A percentile compares a stretch with the other conserved stretches of the same genome.
Evolutionary conservation across 1,139 yeast species (phyloP).

Genomic region (Sugiyamaella japonica): DNA sequence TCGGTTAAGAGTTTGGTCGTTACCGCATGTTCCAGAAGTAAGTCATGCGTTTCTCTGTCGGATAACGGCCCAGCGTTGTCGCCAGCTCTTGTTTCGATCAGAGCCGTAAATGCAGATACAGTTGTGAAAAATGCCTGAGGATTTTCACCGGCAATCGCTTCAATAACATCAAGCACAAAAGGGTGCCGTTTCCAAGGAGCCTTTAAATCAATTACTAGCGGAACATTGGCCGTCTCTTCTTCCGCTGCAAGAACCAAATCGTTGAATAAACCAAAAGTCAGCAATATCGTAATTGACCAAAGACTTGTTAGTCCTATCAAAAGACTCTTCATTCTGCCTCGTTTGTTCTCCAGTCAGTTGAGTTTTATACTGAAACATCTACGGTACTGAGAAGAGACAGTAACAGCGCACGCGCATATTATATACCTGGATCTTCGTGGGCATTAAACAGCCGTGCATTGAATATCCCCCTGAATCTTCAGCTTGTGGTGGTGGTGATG

Average conservation of each 20-base stretch:
- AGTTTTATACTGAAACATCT: not conserved
- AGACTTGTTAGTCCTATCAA: not conserved
- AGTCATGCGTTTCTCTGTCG: conserved; percentile 46
- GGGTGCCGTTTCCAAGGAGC: conserved; percentile 44
- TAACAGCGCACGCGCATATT: too few species aligned
- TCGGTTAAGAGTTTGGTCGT: conserved; percentile 29
- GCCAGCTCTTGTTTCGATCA: conserved; percentile 30
- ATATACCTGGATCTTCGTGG: too few species aligned
- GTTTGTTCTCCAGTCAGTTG: not conserved
- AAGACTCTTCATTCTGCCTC: not conserved
- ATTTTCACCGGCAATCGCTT: conserved; percentile 54
- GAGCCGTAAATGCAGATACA: conserved; percentile 43
- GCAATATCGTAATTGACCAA: not conserved
- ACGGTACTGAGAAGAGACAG: not conserved
- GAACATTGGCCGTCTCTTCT: conserved; percentile 1
- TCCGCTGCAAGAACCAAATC: not conserved
- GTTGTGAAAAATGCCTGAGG: conserved; percentile 52
- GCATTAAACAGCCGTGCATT: not conserved
- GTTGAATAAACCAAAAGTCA: not conserved
- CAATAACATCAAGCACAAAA: conserved; percentile 50
- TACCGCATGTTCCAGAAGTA: conserved; percentile 41
- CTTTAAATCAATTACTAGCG: conserved; percentile 29
- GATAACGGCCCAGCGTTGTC: conserved; percentile 29
- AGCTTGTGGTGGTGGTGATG: not conserved
- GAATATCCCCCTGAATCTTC: not conserved